Conservation (phyloP, 768 basidiomycete genomes). For the Infundibulicybe gibba region DNA sequence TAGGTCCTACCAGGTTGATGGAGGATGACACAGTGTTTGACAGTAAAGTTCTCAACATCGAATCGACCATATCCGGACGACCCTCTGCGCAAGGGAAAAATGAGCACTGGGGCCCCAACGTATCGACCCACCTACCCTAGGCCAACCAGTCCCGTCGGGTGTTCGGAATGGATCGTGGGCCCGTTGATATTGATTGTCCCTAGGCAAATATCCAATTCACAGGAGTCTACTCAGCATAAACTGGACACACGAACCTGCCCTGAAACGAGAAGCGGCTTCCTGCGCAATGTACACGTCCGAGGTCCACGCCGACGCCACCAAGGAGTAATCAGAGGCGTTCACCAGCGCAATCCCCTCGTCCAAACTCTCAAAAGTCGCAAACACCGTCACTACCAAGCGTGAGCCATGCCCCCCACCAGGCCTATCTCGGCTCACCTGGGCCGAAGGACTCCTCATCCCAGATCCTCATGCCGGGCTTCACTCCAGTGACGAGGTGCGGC, state of each 20-base stretch:
- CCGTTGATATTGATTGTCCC: slow-evolving; percentile 57
- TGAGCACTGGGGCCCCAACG: not conserved
- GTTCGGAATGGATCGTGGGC: slow-evolving; percentile 43
- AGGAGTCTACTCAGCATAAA: not conserved
- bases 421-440: slow-evolving; percentile 32
- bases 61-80: slow-evolving; percentile 51
- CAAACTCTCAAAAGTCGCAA: slow-evolving; percentile 41
- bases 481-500: slow-evolving; percentile 47
- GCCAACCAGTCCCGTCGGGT: slow-evolving; percentile 31
- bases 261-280: slow-evolving; percentile 42
- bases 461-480: slow-evolving; percentile 44
- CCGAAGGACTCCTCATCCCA: slow-evolving; percentile 65
- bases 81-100: slow-evolving; percentile 23
- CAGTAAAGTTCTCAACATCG: slow-evolving; percentile 47
- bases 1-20: slow-evolving; percentile 23
- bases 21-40: slow-evolving; percentile 36
- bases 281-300: slow-evolving; percentile 37
- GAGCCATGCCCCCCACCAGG: not conserved
- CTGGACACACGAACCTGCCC: slow-evolving; percentile 32
- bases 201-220: not conserved
- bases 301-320: slow-evolving; percentile 53
- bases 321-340: slow-evolving; percentile 49
- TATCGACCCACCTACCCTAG: slow-evolving; percentile 35
- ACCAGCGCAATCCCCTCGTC: slow-evolving; percentile 55
- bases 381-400: slow-evolving; percentile 31